These are phyloP conservation scores for Mycena rosella DNA, from an alignment of 768 basidiomycete genomes.

Conservation along the genomic window DNA sequence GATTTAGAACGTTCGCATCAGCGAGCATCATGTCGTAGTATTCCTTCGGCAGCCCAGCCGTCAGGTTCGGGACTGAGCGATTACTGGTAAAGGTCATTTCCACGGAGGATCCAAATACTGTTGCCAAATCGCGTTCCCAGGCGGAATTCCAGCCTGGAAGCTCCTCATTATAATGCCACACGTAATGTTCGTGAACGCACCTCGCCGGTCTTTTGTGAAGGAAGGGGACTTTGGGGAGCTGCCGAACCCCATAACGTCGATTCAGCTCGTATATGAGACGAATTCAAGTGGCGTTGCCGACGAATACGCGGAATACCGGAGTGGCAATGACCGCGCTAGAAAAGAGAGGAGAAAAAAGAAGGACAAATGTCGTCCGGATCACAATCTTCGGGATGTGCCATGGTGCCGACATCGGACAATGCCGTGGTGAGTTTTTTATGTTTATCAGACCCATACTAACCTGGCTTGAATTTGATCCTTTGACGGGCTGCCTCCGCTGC, in stretches of 20 bases:
- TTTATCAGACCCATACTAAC: too few species aligned
- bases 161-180: background rate
- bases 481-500: too few species aligned
- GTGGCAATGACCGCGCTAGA: too few species aligned
- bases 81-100: constrained; percentile 1
- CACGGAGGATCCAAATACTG: background rate
- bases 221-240: constrained; percentile 13
- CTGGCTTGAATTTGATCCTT: too few species aligned
- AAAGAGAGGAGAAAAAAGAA: too few species aligned
- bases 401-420: too few species aligned
- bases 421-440: too few species aligned
- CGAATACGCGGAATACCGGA: too few species aligned
- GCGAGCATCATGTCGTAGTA: constrained; percentile 25
- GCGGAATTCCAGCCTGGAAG: constrained; percentile 25
- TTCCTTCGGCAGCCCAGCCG: background rate
- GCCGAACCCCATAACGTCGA: constrained; percentile 14
- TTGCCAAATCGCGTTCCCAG: constrained; percentile 22
- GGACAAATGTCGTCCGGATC: too few species aligned
- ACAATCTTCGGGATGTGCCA: too few species aligned
- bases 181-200: background rate
- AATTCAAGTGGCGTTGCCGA: too few species aligned
- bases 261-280: too few species aligned
- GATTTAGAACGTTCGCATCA: constrained; percentile 8
- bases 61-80: background rate
- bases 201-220: constrained; percentile 16